Evolutionary conservation across 2,329 filamentous ascomycete genomes (phyloP).

Genomic region (Phyllosticta paracitricarpa): DNA sequence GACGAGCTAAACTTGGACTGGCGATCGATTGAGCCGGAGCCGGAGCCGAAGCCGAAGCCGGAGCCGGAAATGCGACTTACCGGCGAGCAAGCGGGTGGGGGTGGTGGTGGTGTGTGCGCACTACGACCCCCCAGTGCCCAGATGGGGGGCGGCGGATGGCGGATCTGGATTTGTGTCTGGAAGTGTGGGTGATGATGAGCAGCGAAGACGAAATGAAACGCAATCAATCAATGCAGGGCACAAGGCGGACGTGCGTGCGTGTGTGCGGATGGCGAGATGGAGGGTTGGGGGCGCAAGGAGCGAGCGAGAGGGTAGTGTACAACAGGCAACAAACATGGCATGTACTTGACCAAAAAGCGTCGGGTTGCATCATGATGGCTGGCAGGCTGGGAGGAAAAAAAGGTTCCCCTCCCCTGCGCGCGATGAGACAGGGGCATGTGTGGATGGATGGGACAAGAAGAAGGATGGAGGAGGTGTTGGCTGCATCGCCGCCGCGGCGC

Average conservation of each 20-base stretch:
- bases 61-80: not conserved
- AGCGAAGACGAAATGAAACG: not conserved
- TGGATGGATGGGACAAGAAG: not conserved
- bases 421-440: too few species aligned
- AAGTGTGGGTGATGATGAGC: not conserved
- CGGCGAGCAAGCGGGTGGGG: not conserved
- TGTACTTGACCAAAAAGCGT: too few species aligned
- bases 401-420: too few species aligned
- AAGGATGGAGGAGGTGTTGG: not conserved
- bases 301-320: not conserved
- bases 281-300: not conserved
- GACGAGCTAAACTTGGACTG: not conserved
- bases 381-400: too few species aligned
- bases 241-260: not conserved
- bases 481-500: not conserved
- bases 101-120: not conserved
- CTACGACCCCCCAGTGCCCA: too few species aligned
- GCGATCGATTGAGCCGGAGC: not conserved
- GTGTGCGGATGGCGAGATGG: not conserved
- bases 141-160: not conserved
- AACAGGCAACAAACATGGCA: too few species aligned
- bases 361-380: too few species aligned
- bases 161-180: not conserved
- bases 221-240: not conserved
- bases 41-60: not conserved